A percentile compares a stretch with the other conserved stretches of the same genome.
Evolutionary conservation across 176 grass and related monocot species (phyloP).

Genomic region (Sorghum bicolor): Sorghum_bicolor_NCBIv3 NC_012873.2:63257501-63258000

Average conservation of each 20-base stretch:
- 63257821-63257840: background rate
- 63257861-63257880: background rate
- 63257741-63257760: background rate
- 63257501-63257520: background rate
- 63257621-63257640: background rate
- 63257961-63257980: background rate
- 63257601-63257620: background rate
- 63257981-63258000: background rate
- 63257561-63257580: background rate
- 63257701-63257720: background rate
- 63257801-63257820: background rate
- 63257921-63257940: too few species aligned
- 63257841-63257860: background rate
- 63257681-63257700: background rate
- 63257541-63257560: conserved; percentile 1
- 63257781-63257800: background rate
- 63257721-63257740: background rate
- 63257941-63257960: background rate
- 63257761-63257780: background rate
- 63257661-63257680: background rate
- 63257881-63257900: background rate
- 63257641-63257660: background rate
- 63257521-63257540: background rate
- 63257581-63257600: background rate
- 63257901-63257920: background rate